Evolutionary conservation across 345 rosid genomes (phyloP).

Genomic region (Acer negundo): DNA sequence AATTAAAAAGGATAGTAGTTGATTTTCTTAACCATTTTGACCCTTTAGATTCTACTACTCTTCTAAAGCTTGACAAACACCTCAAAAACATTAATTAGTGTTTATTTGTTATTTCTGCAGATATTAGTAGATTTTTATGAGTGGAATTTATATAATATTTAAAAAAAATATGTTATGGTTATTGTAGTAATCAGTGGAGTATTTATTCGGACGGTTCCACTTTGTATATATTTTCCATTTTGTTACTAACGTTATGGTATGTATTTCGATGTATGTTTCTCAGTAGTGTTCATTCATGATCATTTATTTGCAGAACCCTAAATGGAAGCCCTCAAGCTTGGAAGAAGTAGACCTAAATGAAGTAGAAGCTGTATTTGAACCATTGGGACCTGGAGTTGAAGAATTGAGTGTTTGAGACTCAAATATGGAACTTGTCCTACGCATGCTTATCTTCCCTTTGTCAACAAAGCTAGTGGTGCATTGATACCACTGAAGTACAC

Average conservation of each 20-base stretch:
- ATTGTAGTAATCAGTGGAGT: neutral
- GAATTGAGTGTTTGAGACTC: slow-evolving; percentile 55
- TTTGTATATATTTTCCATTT: neutral
- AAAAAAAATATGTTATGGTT: neutral
- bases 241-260: neutral
- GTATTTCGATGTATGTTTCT: neutral
- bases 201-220: too few relatives aligned
- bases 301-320: slow-evolving; percentile 67
- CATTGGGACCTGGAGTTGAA: slow-evolving; percentile 49
- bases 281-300: neutral
- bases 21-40: too few relatives aligned
- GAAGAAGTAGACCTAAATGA: slow-evolving; percentile 60
- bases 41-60: neutral
- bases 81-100: neutral
- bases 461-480: neutral
- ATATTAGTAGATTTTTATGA: neutral
- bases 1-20: neutral
- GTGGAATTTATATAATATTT: neutral
- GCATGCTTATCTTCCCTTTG: neutral
- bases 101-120: neutral
- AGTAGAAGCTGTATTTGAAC: slow-evolving; percentile 69
- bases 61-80: neutral
- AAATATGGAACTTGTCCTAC: neutral
- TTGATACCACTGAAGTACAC: neutral
- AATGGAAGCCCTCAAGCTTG: slow-evolving; percentile 75